phyloP scores from a whole-genome alignment of 2,329 filamentous ascomycete species.

The Intubia oerlemansii region DNA sequence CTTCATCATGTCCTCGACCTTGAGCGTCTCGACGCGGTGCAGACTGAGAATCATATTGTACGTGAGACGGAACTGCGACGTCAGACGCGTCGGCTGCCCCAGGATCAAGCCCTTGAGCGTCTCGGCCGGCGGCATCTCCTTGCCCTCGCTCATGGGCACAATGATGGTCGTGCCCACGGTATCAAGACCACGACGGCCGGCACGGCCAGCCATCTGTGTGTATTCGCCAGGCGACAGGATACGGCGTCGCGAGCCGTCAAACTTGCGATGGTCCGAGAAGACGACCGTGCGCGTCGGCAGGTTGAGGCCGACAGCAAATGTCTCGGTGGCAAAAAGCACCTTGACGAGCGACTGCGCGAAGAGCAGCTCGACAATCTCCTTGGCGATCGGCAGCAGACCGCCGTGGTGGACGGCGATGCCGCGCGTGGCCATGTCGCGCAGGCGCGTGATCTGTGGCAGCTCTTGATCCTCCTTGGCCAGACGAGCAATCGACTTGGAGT shows the following conservation, averaged over 20 bases:
- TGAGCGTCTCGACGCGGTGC: slow-evolving; percentile 81
- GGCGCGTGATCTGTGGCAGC: slow-evolving; percentile 77
- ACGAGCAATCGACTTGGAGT: slow-evolving; percentile 82
- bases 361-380: slow-evolving; percentile 90
- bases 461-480: slow-evolving; percentile 75
- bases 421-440: slow-evolving; percentile 65
- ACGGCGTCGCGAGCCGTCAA: slow-evolving; percentile 79
- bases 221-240: slow-evolving; percentile 90
- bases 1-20: slow-evolving; percentile 99
- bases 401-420: slow-evolving; percentile 95
- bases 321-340: slow-evolving; percentile 92
- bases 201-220: slow-evolving; percentile 94
- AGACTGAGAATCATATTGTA: slow-evolving; percentile 99
- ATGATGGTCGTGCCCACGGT: slow-evolving; percentile 89
- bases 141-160: slow-evolving; percentile 55
- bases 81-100: slow-evolving; percentile 81
- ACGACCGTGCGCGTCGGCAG: slow-evolving; percentile 89
- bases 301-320: slow-evolving; percentile 96
- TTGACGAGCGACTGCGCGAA: slow-evolving; percentile 93
- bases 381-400: slow-evolving; percentile 84
- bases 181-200: slow-evolving; percentile 80
- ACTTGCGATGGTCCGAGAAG: slow-evolving; percentile 92
- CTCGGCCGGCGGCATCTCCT: slow-evolving; percentile 71
- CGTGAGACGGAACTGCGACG: slow-evolving; percentile 88
- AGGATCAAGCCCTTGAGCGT: slow-evolving; percentile 86